Conservation (phyloP, 192 early-diverging fungal genomes). For the Backusella mclennaniae region DNA sequence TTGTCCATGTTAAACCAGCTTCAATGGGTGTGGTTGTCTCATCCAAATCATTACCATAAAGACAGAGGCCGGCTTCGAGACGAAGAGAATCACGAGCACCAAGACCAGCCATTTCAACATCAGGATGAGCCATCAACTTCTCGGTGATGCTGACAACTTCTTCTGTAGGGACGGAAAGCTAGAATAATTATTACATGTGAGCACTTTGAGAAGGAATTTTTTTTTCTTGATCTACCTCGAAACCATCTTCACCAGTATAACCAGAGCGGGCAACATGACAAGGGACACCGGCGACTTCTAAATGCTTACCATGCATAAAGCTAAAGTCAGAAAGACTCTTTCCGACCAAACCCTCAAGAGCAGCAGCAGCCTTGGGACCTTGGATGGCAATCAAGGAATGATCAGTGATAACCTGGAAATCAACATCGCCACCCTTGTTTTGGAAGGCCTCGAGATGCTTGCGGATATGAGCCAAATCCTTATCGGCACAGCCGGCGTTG, state of each 20-base stretch:
- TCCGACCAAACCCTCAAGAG: constrained; percentile 58
- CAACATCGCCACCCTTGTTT: constrained; percentile 86
- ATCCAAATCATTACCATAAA: constrained; percentile 96
- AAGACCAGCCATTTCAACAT: constrained; percentile 90
- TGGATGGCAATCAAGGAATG: constrained; percentile 90
- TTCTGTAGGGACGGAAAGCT: constrained; percentile 83
- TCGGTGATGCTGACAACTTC: constrained; percentile 70
- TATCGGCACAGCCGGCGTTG: constrained; percentile 96
- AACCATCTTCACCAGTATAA: constrained; percentile 99
- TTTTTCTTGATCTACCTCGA: constrained; percentile 63
- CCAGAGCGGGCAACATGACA: constrained; percentile 93
- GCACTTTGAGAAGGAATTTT: neutral
- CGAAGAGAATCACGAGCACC: constrained; percentile 94
- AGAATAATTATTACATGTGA: neutral
- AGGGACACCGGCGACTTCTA: constrained; percentile 74
- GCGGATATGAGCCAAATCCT: constrained; percentile 91
- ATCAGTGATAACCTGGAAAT: constrained; percentile 83
- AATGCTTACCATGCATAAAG: constrained; percentile 83
- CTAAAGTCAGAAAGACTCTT: constrained; percentile 68
- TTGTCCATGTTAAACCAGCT: constrained; percentile 92
- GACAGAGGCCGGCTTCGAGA: constrained; percentile 94
- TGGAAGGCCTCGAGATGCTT: constrained; percentile 77
- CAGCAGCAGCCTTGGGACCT: constrained; percentile 77
- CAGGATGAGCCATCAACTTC: constrained; percentile 62
- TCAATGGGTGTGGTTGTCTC: constrained; percentile 92